phyloP scores from a whole-genome alignment of 805 yeast genomes.

The Huiozyma naganishii region DNA sequence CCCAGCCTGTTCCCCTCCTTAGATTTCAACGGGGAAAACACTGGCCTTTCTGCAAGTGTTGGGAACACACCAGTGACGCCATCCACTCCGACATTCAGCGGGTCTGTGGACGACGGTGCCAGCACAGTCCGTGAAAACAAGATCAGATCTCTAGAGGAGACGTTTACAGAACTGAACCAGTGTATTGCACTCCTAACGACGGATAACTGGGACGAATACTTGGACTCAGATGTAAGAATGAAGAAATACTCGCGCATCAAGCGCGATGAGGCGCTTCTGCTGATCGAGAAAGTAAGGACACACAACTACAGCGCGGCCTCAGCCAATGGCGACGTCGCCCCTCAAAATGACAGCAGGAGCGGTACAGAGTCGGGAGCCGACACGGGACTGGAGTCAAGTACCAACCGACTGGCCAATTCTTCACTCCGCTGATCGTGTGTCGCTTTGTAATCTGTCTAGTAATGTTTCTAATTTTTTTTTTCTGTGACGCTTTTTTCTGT shows the following conservation, averaged over 20 bases:
- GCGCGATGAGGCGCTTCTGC: slow-evolving; percentile 55
- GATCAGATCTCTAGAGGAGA: slow-evolving; percentile 50
- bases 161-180: slow-evolving; percentile 73
- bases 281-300: slow-evolving; percentile 39
- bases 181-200: slow-evolving; percentile 58
- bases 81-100: slow-evolving; percentile 14
- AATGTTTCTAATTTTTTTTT: no score
- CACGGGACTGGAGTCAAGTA: background rate
- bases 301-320: background rate
- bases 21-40: slow-evolving; percentile 6
- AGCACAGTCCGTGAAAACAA: slow-evolving; percentile 22
- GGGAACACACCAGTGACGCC: slow-evolving; percentile 20
- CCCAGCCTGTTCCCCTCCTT: slow-evolving; percentile 26
- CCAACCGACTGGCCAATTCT: slow-evolving; percentile 2
- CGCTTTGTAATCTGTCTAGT: no score
- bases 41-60: background rate
- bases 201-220: slow-evolving; percentile 55
- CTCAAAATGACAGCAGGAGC: background rate
- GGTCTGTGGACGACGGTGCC: slow-evolving; percentile 1
- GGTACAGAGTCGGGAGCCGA: background rate
- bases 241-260: slow-evolving; percentile 65
- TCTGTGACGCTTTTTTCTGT: no score
- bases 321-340: background rate
- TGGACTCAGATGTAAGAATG: slow-evolving; percentile 42
- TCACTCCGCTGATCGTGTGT: slow-evolving; percentile 1